Evolutionary conservation across 768 basidiomycete species (phyloP).

Genomic region (Calocybe gangraenosa): DNA sequence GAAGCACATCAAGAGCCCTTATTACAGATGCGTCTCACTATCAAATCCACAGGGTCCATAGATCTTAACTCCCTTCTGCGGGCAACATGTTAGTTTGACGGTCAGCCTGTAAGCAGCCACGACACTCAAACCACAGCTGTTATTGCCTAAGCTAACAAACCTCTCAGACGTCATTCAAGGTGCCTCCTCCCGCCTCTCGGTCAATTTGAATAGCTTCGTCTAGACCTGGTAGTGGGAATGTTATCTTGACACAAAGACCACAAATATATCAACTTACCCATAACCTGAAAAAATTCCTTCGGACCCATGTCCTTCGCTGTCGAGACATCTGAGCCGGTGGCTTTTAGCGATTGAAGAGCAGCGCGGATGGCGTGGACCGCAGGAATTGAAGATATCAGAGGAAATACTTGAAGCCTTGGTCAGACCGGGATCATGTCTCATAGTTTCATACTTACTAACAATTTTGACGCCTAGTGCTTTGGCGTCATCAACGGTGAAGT

Average conservation of each 20-base stretch:
- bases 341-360: conserved; percentile 43
- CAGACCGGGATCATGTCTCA: not conserved
- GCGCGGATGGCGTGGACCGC: conserved; percentile 44
- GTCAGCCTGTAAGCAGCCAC: too few relatives aligned
- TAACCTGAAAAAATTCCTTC: conserved; percentile 46
- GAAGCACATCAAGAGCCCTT: too few relatives aligned
- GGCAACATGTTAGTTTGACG: too few relatives aligned
- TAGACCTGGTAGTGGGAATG: conserved; percentile 13
- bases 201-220: conserved; percentile 21
- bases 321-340: conserved; percentile 43
- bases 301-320: conserved; percentile 42
- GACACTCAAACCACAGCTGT: too few relatives aligned
- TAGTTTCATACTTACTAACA: conserved; percentile 19
- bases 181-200: conserved; percentile 9
- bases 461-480: conserved; percentile 43
- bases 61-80: too few relatives aligned
- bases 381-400: conserved; percentile 43
- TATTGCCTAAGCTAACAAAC: too few relatives aligned
- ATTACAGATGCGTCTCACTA: too few relatives aligned
- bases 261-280: conserved; percentile 27
- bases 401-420: conserved; percentile 33
- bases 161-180: conserved; percentile 6
- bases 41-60: too few relatives aligned
- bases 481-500: conserved; percentile 44
- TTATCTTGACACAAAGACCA: not conserved